These are phyloP conservation scores for Sordaria brevicollis DNA, from an alignment of 495 filamentous ascomycete genomes.

Conservation along the genomic window DNA sequence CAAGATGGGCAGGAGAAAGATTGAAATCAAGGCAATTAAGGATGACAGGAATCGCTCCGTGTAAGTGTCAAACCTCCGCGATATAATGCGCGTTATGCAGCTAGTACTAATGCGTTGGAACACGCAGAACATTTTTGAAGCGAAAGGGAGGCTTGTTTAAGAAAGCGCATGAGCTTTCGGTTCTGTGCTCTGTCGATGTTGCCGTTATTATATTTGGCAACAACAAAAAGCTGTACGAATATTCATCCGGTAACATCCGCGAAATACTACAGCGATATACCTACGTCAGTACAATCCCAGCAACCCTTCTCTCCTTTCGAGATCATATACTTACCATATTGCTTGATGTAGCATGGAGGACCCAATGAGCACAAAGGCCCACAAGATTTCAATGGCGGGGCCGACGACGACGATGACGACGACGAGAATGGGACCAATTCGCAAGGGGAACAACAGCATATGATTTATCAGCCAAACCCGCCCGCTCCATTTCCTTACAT, in stretches of 20 bases:
- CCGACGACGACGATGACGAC: conserved; percentile 77
- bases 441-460: conserved; percentile 34
- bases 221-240: conserved; percentile 98
- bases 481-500: conserved; percentile 43
- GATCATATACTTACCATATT: conserved; percentile 17
- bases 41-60: conserved; percentile 98
- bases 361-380: conserved; percentile 96
- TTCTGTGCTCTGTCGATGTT: conserved; percentile 95
- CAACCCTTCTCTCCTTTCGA: conserved; percentile 1
- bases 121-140: conserved; percentile 83
- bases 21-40: conserved; percentile 99
- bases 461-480: not conserved
- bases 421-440: conserved; percentile 70
- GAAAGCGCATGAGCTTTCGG: conserved; percentile 97
- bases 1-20: conserved; percentile 63
- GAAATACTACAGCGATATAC: conserved; percentile 78
- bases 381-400: conserved; percentile 78
- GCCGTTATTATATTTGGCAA: conserved; percentile 96
- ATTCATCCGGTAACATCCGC: conserved; percentile 86
- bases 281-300: conserved; percentile 54
- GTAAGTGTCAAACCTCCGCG: conserved; percentile 55
- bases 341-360: conserved; percentile 59
- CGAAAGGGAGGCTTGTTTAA: conserved; percentile 98
- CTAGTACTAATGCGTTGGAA: conserved; percentile 66
- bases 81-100: conserved; percentile 84